A percentile compares a stretch with the other conserved stretches of the same genome.
These are phyloP conservation scores for Ascochyta rabiei DNA, from an alignment of 2,329 filamentous ascomycete species.

Conservation along the genomic window DNA sequence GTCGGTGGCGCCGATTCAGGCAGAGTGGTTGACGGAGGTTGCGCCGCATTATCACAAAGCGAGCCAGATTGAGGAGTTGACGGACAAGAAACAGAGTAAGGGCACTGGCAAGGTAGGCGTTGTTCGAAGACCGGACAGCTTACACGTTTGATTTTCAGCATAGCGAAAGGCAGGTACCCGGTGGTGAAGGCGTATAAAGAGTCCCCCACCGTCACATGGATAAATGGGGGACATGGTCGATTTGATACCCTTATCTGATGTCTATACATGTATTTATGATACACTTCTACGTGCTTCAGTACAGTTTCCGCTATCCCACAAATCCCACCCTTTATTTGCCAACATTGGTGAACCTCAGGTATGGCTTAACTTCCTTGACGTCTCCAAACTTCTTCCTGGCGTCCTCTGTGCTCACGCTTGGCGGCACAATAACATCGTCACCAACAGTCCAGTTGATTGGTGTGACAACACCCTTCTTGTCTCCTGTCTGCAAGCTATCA, in stretches of 20 bases:
- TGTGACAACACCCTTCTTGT: slow-evolving; percentile 86
- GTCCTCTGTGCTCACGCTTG: slow-evolving; percentile 79
- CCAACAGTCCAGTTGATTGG: slow-evolving; percentile 90
- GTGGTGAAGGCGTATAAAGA: neutral
- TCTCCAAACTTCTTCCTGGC: slow-evolving; percentile 88
- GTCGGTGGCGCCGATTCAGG: slow-evolving; percentile 81
- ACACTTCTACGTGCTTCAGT: neutral
- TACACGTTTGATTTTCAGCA: slow-evolving; percentile 1
- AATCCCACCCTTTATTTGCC: slow-evolving; percentile 40
- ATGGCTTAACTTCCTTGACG: slow-evolving; percentile 66
- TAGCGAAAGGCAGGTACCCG: neutral
- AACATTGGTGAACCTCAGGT: slow-evolving; percentile 72
- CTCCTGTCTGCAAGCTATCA: slow-evolving; percentile 68
- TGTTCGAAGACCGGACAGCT: neutral
- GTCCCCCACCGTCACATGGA: neutral
- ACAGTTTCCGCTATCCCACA: neutral
- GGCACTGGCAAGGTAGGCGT: slow-evolving; percentile 39
- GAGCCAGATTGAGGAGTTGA: slow-evolving; percentile 81
- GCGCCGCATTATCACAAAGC: slow-evolving; percentile 96
- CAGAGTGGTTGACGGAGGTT: slow-evolving; percentile 84
- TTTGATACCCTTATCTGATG: slow-evolving; percentile 7
- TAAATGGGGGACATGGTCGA: neutral
- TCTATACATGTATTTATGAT: neutral
- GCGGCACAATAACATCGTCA: slow-evolving; percentile 91
- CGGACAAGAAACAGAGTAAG: slow-evolving; percentile 74